Conservation (phyloP, 2,329 filamentous ascomycete genomes). For the Colletotrichum cereale region DNA sequence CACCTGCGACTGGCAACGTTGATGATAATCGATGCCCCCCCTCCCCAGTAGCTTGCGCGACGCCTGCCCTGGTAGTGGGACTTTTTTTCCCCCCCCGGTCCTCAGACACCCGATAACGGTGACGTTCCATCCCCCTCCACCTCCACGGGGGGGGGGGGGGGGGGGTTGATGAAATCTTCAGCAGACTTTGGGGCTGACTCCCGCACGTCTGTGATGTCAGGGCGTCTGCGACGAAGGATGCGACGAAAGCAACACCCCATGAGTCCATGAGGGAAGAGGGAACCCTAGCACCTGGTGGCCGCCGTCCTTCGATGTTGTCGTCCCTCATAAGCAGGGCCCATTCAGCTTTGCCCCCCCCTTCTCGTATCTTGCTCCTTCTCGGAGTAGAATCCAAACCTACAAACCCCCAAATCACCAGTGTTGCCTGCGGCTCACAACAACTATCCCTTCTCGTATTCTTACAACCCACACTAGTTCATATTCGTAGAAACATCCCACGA, state of each 20-base stretch:
- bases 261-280: conserved; percentile 8
- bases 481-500: conserved; percentile 54
- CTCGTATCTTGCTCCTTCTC: conserved; percentile 5
- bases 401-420: conserved; percentile 2
- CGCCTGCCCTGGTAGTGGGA: conserved; percentile 25
- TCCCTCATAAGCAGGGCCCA: conserved; percentile 35
- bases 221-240: conserved; percentile 26
- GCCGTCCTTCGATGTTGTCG: neutral
- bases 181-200: conserved; percentile 26
- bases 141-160: neutral
- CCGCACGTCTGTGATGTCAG: conserved; percentile 38
- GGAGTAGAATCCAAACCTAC: conserved; percentile 4
- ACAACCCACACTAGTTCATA: conserved; percentile 41
- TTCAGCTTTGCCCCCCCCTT: conserved; percentile 2
- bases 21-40: conserved; percentile 15
- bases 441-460: conserved; percentile 11
- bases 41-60: conserved; percentile 7
- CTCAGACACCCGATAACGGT: conserved; percentile 38
- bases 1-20: conserved; percentile 37
- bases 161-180: conserved; percentile 20
- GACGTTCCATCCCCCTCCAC: conserved; percentile 42
- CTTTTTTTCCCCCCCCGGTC: neutral
- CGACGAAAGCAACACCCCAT: conserved; percentile 21
- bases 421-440: neutral
- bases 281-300: conserved; percentile 5